Evolutionary conservation across 768 basidiomycete genomes (phyloP), one percentile per base, ranked within the genome.

Genomic region (Boletus pseudo-olivaceus): DNA sequence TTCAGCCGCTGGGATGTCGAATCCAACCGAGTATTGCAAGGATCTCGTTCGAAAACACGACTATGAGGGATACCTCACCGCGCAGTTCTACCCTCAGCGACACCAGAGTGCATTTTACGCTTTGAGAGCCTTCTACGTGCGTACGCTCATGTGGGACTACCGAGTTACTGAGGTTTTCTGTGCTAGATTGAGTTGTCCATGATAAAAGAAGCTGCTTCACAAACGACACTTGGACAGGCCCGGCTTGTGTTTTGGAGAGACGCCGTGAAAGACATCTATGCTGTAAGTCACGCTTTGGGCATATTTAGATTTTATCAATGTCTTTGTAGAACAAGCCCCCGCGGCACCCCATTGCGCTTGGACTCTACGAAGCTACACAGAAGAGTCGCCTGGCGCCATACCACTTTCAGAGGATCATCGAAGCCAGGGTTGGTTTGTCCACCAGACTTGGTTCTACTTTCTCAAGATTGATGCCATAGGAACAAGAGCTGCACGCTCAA

Each of bases 241-340:
- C 79, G 89, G 59, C 81, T 91, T 75, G 85, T 92, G 66, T 93
- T 93, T 67, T 94, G 91, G 91, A 81, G 83, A 61, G 90, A 94
- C 64, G 84, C 88, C 12, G 64, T 93, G 27, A 88, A 84, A 62
- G 78, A 73, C 44, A 81, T 91, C 20, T 74, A 74, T 62, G 79
- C 86, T 65, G 91, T 88, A 46, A 54, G 69, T 66, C 42, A 63
- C 67, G 78, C 50, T 32, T 15, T 17, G 14, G 43, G 37, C 32
- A 46, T 9, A 19, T 38, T 17, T 43, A n/a, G 17, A 54, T 59
- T 46, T 62, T 41, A 56, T 43, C 53, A 44, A 67, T 57, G 44
- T 47, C 49, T 55, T 56, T 53, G 55, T 73, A 92, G 90, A 80
- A 81, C 65, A 85, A 76, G 67, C 88, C 90, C 17, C 88, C 87